A percentile compares a stretch with the other conserved stretches of the same genome.
phyloP scores from a whole-genome alignment of 306 rosid species.

The Rosa lucieae region DNA sequence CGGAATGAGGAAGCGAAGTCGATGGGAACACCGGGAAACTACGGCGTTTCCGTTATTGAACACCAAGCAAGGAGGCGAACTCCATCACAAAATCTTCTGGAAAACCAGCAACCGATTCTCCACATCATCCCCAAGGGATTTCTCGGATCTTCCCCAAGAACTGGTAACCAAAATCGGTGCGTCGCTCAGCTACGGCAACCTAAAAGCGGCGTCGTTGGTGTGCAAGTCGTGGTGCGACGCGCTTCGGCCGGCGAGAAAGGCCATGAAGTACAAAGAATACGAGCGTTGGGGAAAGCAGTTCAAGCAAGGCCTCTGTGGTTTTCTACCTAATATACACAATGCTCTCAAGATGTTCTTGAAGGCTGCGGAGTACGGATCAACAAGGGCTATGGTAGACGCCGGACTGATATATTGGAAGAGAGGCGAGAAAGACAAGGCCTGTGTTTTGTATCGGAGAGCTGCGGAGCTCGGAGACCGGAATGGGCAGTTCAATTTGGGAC shows the following conservation, averaged over 20 bases:
- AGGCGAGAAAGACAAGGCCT: constrained; percentile 50
- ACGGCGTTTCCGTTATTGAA: constrained; percentile 31
- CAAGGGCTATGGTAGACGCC: constrained; percentile 86
- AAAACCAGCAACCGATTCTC: neutral
- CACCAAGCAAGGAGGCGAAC: neutral
- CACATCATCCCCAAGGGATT: constrained; percentile 16
- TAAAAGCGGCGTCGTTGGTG: constrained; percentile 59
- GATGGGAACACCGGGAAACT: constrained; percentile 22
- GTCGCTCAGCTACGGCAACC: constrained; percentile 55
- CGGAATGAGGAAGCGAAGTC: constrained; percentile 36
- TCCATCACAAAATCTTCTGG: neutral
- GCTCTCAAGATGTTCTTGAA: constrained; percentile 63
- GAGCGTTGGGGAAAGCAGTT: constrained; percentile 64
- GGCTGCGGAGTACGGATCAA: constrained; percentile 67
- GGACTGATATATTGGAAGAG: constrained; percentile 79
- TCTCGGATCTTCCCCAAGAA: constrained; percentile 31
- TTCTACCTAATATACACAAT: constrained; percentile 47
- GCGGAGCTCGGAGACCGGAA: constrained; percentile 76
- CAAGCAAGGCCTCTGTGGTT: constrained; percentile 70
- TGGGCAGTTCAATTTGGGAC: constrained; percentile 68
- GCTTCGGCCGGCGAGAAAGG: constrained; percentile 50
- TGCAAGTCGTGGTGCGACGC: constrained; percentile 80
- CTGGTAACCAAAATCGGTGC: constrained; percentile 52
- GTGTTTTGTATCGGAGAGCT: constrained; percentile 52
- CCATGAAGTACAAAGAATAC: neutral